Evolutionary conservation across 352 stramenopile species (phyloP), one percentile per base, ranked within the genome.

Genomic region (Globisporangium paddicum): DNA sequence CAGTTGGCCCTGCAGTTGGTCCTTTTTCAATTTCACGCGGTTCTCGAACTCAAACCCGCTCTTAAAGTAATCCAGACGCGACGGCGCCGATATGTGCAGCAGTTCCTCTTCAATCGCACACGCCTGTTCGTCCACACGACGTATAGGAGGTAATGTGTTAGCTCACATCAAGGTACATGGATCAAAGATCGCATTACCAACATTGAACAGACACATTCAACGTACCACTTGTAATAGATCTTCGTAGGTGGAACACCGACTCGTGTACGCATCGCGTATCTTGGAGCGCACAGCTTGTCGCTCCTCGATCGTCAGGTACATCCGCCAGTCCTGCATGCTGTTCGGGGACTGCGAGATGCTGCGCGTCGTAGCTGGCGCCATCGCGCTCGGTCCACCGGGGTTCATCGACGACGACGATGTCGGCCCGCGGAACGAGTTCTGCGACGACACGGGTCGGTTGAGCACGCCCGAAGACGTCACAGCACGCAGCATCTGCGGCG

Each of bases 21-120:
- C 83, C 53, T 92, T 91, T 73, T 96, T 96, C 50, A 95, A 71
- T 63, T 93, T 93, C 37, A 96, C 87, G 57, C 84, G 87, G 64
- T 93, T 93, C 66, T 96, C 84, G 62, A 96, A 96, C 73, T 95
- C 85, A 62, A 93, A 94, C 62, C 87, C 87, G 68, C 85, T 93
- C 73, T 96, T 96, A 54, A 96, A 96, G 74, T 96, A 96, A 59
- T 96, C 87, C 8, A 96, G 71, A 59, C 87, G 79, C 57, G 84
- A 95, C 58, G 84, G 87, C 30, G 87, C 84, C 52, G 87, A 91
- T 54, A 96, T 96, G 60, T 96, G 87, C 54, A 96, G 68, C 64
- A 96, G 65, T 58, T 96, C 87, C 49, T 96, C 87, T 64, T 96
- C 85, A 67, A 96, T 96, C 34, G 87, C 87, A 49, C 78, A 93